These are phyloP conservation scores for Hypocreales sp. DNA, from an alignment of 2,329 filamentous ascomycete species.

Conservation along the genomic window DNA sequence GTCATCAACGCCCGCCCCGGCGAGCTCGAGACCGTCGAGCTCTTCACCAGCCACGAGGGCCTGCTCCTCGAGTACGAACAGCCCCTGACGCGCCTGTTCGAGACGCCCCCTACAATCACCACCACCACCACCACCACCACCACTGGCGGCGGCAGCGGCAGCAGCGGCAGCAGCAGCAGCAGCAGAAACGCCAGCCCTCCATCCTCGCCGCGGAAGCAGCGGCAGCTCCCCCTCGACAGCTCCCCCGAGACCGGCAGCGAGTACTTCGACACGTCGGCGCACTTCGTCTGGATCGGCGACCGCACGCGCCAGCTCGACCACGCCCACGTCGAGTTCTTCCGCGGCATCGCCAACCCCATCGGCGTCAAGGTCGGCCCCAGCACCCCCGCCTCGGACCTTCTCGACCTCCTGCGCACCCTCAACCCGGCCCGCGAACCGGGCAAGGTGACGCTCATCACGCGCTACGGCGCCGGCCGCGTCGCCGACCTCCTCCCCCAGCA, in stretches of 20 bases:
- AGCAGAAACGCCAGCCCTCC: conserved; percentile 26
- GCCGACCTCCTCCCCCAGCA: conserved; percentile 62
- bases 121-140: too few species aligned
- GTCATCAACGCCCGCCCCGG: conserved; percentile 79
- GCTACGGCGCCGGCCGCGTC: conserved; percentile 75
- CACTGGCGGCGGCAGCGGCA: background rate
- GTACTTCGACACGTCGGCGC: conserved; percentile 88
- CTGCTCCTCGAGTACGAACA: conserved; percentile 91
- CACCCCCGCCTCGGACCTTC: conserved; percentile 62
- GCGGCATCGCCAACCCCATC: conserved; percentile 88
- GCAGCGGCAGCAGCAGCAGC: background rate
- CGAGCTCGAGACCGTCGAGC: conserved; percentile 78
- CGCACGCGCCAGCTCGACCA: conserved; percentile 86
- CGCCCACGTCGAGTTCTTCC: conserved; percentile 94
- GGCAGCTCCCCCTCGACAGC: background rate
- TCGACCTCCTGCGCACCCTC: conserved; percentile 65
- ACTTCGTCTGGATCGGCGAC: conserved; percentile 98
- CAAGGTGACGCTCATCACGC: conserved; percentile 91
- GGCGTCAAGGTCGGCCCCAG: conserved; percentile 91
- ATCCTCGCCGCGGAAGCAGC: conserved; percentile 9
- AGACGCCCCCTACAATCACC: too few species aligned
- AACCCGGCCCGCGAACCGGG: conserved; percentile 73
- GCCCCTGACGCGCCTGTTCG: conserved; percentile 62
- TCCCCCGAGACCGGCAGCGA: conserved; percentile 19
- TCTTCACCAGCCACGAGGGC: conserved; percentile 92